These are phyloP conservation scores for Dorcoceras hygrometricum DNA, from an alignment of 257 asterid genomes.

Conservation along the genomic window DNA sequence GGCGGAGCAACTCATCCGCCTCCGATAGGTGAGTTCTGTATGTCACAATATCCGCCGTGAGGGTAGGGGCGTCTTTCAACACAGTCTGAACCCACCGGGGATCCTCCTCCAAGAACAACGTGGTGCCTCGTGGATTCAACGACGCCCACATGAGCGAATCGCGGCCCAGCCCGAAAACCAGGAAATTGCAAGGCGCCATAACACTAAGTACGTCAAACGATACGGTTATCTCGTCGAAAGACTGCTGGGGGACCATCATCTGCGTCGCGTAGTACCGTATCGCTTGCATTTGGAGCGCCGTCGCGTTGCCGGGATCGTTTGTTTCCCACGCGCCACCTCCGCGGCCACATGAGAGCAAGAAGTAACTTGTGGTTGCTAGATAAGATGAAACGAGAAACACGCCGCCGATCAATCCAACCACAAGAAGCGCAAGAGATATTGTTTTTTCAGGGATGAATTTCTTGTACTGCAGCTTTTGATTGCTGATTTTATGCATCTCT, in stretches of 20 bases:
- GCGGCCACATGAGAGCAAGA: too few species aligned
- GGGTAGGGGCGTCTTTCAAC: slow-evolving; percentile 50
- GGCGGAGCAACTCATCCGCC: slow-evolving; percentile 52
- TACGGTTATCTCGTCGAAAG: slow-evolving; percentile 41
- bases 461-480: slow-evolving; percentile 20
- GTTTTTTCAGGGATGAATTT: slow-evolving; percentile 32
- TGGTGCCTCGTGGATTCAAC: slow-evolving; percentile 67
- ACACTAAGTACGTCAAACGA: slow-evolving; percentile 42
- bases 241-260: slow-evolving; percentile 52
- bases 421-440: slow-evolving; percentile 31
- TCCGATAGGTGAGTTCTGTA: slow-evolving; percentile 60
- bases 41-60: slow-evolving; percentile 47
- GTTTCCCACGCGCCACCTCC: slow-evolving; percentile 24
- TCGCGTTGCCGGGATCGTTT: neutral
- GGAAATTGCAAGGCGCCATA: slow-evolving; percentile 47
- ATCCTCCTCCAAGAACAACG: slow-evolving; percentile 80
- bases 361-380: neutral
- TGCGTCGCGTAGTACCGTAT: slow-evolving; percentile 60
- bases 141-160: slow-evolving; percentile 89
- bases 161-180: slow-evolving; percentile 82
- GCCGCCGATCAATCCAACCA: slow-evolving; percentile 43
- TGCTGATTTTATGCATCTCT: slow-evolving; percentile 30
- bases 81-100: slow-evolving; percentile 64
- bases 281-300: slow-evolving; percentile 40
- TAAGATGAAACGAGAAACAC: slow-evolving; percentile 28